phyloP scores from a whole-genome alignment of 306 rosid species.

The Ormosia emarginata region DNA sequence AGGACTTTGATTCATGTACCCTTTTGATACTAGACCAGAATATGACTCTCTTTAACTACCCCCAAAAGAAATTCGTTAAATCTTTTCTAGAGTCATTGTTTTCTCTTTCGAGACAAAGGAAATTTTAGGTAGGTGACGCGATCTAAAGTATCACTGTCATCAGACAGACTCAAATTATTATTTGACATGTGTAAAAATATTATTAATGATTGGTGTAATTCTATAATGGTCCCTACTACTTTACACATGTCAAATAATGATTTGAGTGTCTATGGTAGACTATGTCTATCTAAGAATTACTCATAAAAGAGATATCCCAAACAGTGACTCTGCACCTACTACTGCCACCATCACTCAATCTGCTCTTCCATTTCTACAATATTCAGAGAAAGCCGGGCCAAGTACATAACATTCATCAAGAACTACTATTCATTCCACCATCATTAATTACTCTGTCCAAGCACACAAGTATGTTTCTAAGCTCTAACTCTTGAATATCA shows the following conservation, averaged over 20 bases:
- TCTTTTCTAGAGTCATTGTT: conserved; percentile 39
- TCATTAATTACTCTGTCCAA: not conserved
- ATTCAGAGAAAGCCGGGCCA: not conserved
- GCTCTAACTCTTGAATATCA: not conserved
- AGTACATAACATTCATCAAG: not conserved
- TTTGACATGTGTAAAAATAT: too few relatives aligned
- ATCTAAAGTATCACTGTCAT: too few relatives aligned
- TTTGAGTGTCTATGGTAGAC: too few relatives aligned
- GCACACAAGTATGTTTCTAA: not conserved
- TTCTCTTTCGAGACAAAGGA: conserved; percentile 25
- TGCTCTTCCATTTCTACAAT: not conserved
- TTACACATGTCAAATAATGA: too few relatives aligned
- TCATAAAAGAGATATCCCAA: not conserved
- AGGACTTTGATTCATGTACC: conserved; percentile 23
- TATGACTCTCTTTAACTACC: conserved; percentile 47
- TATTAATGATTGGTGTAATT: too few relatives aligned
- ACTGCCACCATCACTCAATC: not conserved
- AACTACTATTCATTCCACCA: not conserved
- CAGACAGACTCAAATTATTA: too few relatives aligned
- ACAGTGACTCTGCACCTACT: not conserved
- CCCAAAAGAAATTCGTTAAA: conserved; percentile 60
- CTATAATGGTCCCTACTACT: too few relatives aligned
- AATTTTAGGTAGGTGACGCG: too few relatives aligned
- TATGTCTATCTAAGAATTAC: too few relatives aligned
- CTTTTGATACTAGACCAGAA: conserved; percentile 19